These are phyloP conservation scores for Alternaria gansuensis DNA, from an alignment of 2,329 filamentous ascomycete genomes.

Conservation along the genomic window DNA sequence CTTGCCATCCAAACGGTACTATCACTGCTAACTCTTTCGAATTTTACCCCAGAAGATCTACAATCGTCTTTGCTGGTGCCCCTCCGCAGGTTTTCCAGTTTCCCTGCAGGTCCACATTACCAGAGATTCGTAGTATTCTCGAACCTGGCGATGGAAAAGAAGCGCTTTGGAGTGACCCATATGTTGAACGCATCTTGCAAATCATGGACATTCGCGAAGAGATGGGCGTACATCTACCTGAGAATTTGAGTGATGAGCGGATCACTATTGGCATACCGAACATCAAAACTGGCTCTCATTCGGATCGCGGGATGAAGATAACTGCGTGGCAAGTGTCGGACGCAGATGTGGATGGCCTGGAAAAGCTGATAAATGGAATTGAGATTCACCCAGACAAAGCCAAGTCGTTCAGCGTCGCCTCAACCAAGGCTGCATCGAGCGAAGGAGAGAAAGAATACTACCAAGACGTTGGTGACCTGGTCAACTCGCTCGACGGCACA, in stretches of 20 bases:
- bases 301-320: conserved; percentile 2
- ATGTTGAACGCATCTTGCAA: conserved; percentile 15
- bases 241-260: conserved; percentile 10
- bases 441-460: conserved; percentile 3
- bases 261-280: conserved; percentile 22
- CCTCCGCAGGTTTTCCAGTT: conserved; percentile 26
- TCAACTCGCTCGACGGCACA: not conserved
- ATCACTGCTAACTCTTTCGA: not conserved
- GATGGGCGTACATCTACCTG: conserved; percentile 22
- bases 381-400: not conserved
- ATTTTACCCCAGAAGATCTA: conserved; percentile 2
- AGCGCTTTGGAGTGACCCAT: conserved; percentile 6
- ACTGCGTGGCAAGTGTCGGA: conserved; percentile 16
- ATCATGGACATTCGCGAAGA: conserved; percentile 26
- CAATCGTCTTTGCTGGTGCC: conserved; percentile 1
- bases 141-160: not conserved
- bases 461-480: not conserved
- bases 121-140: conserved; percentile 22
- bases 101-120: conserved; percentile 22
- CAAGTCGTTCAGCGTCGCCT: not conserved
- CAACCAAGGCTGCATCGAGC: not conserved
- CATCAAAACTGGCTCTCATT: not conserved
- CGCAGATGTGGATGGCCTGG: not conserved
- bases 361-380: not conserved
- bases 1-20: too few species aligned